Conservation (phyloP, 352 stramenopile species). For the Phytophthora macrochlamydospora region DNA sequence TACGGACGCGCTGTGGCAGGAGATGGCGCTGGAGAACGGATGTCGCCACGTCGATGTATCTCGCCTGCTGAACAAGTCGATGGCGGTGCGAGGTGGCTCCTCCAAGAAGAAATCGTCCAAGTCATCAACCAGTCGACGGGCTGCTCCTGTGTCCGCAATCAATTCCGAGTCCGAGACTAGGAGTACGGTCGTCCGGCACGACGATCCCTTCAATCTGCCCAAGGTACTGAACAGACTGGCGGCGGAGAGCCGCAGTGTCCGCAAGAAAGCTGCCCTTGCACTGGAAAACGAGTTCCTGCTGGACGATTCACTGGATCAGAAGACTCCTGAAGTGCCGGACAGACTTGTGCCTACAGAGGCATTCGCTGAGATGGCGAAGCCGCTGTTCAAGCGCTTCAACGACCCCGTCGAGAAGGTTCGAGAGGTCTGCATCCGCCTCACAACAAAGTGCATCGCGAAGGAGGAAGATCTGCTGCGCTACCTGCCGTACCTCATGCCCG, state of each 20-base stretch:
- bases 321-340: constrained; percentile 3
- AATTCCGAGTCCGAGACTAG: constrained; percentile 3
- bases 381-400: constrained; percentile 85
- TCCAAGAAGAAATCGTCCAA: constrained; percentile 12
- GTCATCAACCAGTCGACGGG: background rate
- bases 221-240: constrained; percentile 65
- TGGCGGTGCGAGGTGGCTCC: constrained; percentile 8
- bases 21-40: constrained; percentile 46
- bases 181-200: background rate
- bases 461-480: constrained; percentile 70
- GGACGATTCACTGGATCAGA: constrained; percentile 1
- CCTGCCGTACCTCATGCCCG: constrained; percentile 77
- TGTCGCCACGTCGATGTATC: constrained; percentile 28
- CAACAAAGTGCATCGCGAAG: constrained; percentile 44
- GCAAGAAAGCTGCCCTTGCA: constrained; percentile 63
- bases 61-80: constrained; percentile 49
- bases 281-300: constrained; percentile 55
- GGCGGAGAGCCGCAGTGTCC: constrained; percentile 50
- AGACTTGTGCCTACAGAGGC: background rate
- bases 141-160: constrained; percentile 1
- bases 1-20: constrained; percentile 54
- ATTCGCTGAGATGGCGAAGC: constrained; percentile 67
- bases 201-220: constrained; percentile 43
- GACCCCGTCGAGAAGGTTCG: constrained; percentile 82
- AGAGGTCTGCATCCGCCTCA: constrained; percentile 67